Evolutionary conservation across 202 grass and related monocot species (phyloP).

Genomic region (Zizania palustris): DNA sequence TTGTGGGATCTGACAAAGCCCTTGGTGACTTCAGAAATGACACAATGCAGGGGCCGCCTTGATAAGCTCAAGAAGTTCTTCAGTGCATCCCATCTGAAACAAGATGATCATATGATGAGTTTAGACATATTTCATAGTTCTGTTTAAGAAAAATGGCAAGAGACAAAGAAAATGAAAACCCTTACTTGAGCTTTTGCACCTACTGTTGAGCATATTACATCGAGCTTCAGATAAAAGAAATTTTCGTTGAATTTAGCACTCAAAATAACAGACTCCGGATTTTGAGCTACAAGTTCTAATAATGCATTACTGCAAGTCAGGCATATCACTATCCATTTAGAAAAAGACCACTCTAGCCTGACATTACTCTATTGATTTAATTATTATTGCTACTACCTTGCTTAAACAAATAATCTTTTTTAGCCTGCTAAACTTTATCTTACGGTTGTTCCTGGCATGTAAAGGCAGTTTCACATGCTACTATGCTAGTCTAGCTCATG

Average conservation of each 20-base stretch:
- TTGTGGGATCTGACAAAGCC: constrained; percentile 65
- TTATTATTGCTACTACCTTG: not conserved
- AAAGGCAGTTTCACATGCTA: not conserved
- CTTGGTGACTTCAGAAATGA: constrained; percentile 26
- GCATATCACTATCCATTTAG: too few species aligned
- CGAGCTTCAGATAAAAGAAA: constrained; percentile 51
- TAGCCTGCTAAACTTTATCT: not conserved
- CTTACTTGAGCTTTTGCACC: constrained; percentile 86
- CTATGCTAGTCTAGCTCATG: constrained; percentile 9
- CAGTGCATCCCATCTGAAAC: too few species aligned
- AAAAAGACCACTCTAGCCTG: too few species aligned
- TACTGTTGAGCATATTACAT: constrained; percentile 75
- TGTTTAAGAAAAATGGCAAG: not conserved
- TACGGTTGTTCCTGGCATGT: not conserved
- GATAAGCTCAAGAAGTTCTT: constrained; percentile 50
- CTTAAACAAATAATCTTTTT: too few species aligned
- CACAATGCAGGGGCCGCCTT: constrained; percentile 57
- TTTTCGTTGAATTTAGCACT: constrained; percentile 1
- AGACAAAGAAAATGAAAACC: not conserved
- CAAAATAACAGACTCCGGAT: not conserved
- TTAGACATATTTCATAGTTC: not conserved
- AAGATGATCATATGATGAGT: not conserved
- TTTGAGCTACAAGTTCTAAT: not conserved
- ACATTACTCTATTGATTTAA: not conserved
- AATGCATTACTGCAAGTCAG: not conserved